Evolutionary conservation across 1,139 yeast genomes (phyloP), one percentile per base, ranked within the genome.

Genomic region (Sugiyamaella xylanicola): DNA sequence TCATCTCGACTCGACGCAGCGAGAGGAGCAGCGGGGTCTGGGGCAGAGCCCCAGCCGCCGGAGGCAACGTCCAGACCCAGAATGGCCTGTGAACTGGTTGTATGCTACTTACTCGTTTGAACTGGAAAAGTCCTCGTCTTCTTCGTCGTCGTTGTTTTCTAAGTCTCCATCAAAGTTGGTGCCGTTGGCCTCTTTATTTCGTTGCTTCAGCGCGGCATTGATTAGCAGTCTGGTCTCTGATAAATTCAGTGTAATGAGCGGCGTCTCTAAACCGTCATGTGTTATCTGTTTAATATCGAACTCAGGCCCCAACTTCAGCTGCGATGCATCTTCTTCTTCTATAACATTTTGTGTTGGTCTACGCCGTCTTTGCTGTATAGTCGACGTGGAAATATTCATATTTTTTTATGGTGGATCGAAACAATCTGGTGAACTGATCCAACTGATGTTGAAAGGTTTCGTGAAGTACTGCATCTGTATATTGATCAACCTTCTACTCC

Each of bases 301-400:
- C 74, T 93, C 98, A 25, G 96, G 93, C 3, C 99, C 99, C 55
- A 93, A 79, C 68, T 87, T 87, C 64, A 93, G 78, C 53, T 82
- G 80, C 0, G 97, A 85, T 0, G 97, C 93, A 68, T 93, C 95
- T 69, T 93, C 98, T 67, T 92, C 97, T 61, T 80, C 84, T 46
- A 64, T 63, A 45, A 65, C 65, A 53, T 68, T 69, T 61, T 81
- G 85, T 55, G 87, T 92, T 46, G 86, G 86, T 63, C 88, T 85
- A 68, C 91, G 80, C 71, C 91, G 81, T 70, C 91, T 82, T 51
- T 87, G 90, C 40, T 92, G 93, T 54, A 90, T 81, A 9, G 97
- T 88, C 58, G 96, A 87, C 48, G 96, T 89, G 55, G 96, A 87
- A 53, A 90, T 85, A 72, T 90, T 91, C 97, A 91, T 90, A 16